Percentiles rank a stretch among this genome's conserved stretches.
Evolutionary conservation across 2,329 filamentous ascomycete species (phyloP).

Genomic region (Pyrenochaeta sp.): DNA sequence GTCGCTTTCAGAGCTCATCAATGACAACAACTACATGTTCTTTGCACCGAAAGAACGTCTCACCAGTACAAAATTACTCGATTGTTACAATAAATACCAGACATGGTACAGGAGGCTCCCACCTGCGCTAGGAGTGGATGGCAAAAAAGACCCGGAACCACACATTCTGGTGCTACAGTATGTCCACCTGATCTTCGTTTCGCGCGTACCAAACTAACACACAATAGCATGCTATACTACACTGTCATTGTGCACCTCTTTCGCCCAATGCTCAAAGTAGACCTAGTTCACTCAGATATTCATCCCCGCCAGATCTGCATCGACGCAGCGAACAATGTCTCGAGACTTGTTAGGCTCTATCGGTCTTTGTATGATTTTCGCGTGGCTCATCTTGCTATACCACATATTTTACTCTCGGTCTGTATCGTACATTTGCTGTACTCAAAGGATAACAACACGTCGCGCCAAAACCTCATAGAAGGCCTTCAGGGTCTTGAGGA

Average conservation of each 20-base stretch:
- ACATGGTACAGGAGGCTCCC: constrained; percentile 77
- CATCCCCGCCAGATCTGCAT: constrained; percentile 72
- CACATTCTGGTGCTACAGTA: constrained; percentile 79
- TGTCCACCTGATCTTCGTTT: constrained; percentile 49
- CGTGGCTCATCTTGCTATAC: constrained; percentile 49
- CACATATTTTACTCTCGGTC: constrained; percentile 53
- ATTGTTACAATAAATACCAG: constrained; percentile 73
- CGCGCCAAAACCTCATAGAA: constrained; percentile 51
- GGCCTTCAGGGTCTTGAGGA: constrained; percentile 53
- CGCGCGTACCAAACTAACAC: constrained; percentile 14
- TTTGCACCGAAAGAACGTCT: constrained; percentile 74
- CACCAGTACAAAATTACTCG: constrained; percentile 69
- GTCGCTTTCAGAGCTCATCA: constrained; percentile 76
- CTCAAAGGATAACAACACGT: constrained; percentile 48
- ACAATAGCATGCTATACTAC: constrained; percentile 69
- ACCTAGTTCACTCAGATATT: constrained; percentile 65
- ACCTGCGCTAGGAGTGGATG: constrained; percentile 64
- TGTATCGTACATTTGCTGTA: constrained; percentile 57
- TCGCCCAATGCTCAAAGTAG: constrained; percentile 74
- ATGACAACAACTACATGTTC: constrained; percentile 75
- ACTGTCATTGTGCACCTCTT: constrained; percentile 77
- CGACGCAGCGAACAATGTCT: constrained; percentile 56
- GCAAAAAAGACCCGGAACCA: constrained; percentile 67
- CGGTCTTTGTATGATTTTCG: constrained; percentile 56
- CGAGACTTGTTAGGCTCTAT: constrained; percentile 52